Base-by-base conservation (phyloP, 257 asterid genomes). In the Knoxia roxburghii region DNA sequence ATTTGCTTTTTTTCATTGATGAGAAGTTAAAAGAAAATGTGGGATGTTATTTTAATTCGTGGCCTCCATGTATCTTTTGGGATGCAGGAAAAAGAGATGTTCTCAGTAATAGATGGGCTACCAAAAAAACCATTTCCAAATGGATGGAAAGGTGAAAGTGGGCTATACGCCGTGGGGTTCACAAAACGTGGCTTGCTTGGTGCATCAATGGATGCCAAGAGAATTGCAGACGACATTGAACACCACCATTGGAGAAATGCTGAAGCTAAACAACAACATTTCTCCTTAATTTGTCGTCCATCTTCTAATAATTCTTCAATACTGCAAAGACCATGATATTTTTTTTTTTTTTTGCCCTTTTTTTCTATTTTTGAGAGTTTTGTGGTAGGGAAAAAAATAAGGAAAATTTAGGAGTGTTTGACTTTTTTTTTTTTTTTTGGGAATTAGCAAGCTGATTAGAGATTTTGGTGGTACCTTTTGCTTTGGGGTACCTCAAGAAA, bases 161-260 rank as follows among this genome's bases (percentile, higher is more conserved):
- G 98, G 76, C 79, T 92, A 33, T 89, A 92, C 67, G 90, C 97
- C 2, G 98, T 89, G 75, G 98, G 98, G 79, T 92, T 92, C 85
- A 92, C 97, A 61, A 92, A 92, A 74, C 97, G 98, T 74, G 98
- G 98, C 54, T 87, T 92, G 75, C 96, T 92, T 26, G 98, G 98
- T 73, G 90, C 98, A 20, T 87, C 98, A 76, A 81, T 89, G 75
- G 98, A 92, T 76, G 97, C 98, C 2, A 86, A 82, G 79, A 87
- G 85, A 74, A 92, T 92, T 35, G 91, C 94, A 45, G 73, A 78
- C 6, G 96, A 92, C 62, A 81, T 92, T 46, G 79, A 80, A 64
- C 68, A 52, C 1, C 53, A 72, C 41, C 83, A n/a, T n/a, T n/a
- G n/a, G n/a, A n/a, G 88, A 81, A 76, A 52, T 59, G 39, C 55